Base-by-base conservation (phyloP, 1,284 basidiomycete genomes). In the Schizophyllum amplum region DNA sequence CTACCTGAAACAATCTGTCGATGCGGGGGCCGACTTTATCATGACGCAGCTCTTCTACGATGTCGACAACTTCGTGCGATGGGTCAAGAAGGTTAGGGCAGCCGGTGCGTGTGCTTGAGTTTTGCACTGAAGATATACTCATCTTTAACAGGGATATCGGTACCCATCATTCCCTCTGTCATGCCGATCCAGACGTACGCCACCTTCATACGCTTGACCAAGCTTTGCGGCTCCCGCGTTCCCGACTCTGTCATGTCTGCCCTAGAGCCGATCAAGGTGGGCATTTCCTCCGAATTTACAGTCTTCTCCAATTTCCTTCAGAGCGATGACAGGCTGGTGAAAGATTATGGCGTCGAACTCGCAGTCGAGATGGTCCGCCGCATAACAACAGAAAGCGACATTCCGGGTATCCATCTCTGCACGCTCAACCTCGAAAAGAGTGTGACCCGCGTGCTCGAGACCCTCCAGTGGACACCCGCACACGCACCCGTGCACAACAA, bases 41-140 rank as follows among this genome's bases (percentile, higher is more conserved):
- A 81, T 99, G 60, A 98, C 97, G 0, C 97, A 99, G 68, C 80
- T 99, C 55, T 99, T 99, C 72, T 99, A 99, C 74, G 95, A 98
- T 65, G 86, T 90, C 33, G 86, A 93, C 60, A 80, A 83, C 53
- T 96, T 96, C 71, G 74, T 94, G 55, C 69, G 76, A 54, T 98
- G 94, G 94, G 71, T 87, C 15, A 71, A 76, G 63, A 84, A 81
- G 63, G 85, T 93, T 49, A 78, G 92, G 59, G 76, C 72, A 21
- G 84, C 77, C 70, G 92, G 92, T 91, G 57, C 54, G 79, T 71
- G 7, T 17, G 13, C 25, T 52, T 33, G 24, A 46, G 25, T 24
- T 13, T 51, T 60, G 24, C 50, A 47, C 24, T 20, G 42, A 24
- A 2, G 50, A 46, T 59, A 49, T 61, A 3, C 48, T 50, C 15